Evolutionary conservation across 345 rosid species (phyloP).

Genomic region (Salix arbutifolia): DNA sequence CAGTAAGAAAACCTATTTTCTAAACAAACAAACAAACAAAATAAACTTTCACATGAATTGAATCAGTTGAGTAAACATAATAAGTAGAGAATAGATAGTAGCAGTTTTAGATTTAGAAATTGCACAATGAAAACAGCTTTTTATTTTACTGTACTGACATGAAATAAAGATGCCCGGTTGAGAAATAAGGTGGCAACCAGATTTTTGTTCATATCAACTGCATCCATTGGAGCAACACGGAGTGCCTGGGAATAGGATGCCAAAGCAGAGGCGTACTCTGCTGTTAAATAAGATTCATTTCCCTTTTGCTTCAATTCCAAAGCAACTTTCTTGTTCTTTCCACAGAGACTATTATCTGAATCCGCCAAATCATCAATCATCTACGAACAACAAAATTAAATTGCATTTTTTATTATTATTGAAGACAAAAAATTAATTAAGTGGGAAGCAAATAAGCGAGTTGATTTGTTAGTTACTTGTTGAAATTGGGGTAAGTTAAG

Average conservation of each 20-base stretch:
- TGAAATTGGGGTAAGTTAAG: conserved; percentile 50
- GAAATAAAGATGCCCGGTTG: conserved; percentile 64
- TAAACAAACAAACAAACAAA: conserved; percentile 14
- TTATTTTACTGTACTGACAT: conserved; percentile 28
- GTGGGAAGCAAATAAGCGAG: background rate
- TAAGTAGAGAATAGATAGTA: background rate
- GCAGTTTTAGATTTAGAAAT: no score
- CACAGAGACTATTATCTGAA: conserved; percentile 45
- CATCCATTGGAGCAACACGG: conserved; percentile 58
- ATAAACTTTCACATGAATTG: background rate
- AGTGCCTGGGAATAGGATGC: conserved; percentile 71
- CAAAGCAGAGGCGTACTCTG: conserved; percentile 45
- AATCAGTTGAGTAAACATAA: background rate
- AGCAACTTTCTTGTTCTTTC: conserved; percentile 52
- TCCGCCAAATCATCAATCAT: conserved; percentile 50
- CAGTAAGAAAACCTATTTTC: conserved; percentile 48
- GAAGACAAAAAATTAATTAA: background rate
- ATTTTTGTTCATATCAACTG: conserved; percentile 52
- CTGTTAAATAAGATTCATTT: conserved; percentile 43
- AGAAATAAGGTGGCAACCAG: conserved; percentile 65
- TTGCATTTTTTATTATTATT: background rate
- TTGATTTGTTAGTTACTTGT: conserved; percentile 26
- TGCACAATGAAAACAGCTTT: background rate
- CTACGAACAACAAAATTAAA: conserved; percentile 16
- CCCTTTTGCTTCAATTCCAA: conserved; percentile 63